phyloP scores from a whole-genome alignment of 2,329 filamentous ascomycete species.

The Fusarium virguliforme region DNA sequence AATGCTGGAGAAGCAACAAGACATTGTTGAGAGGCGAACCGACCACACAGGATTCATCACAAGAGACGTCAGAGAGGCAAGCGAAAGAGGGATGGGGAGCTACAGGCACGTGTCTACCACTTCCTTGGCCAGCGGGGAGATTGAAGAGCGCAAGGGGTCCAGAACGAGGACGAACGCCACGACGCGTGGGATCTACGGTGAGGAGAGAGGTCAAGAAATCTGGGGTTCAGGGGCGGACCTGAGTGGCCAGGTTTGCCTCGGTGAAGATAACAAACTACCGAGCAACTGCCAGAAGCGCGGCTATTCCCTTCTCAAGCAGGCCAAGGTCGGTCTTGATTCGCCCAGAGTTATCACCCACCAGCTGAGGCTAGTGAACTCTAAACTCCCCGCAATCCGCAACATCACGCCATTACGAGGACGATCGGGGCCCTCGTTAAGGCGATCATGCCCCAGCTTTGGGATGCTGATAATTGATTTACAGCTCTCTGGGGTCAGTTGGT shows the following conservation, averaged over 20 bases:
- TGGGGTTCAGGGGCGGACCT: conserved; percentile 2
- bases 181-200: conserved; percentile 10
- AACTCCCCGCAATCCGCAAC: conserved; percentile 15
- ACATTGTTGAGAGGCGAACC: background rate
- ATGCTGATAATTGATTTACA: conserved; percentile 4
- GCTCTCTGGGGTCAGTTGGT: background rate
- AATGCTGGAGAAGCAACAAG: background rate
- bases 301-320: background rate
- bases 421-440: background rate
- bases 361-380: conserved; percentile 11
- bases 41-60: background rate
- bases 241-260: background rate
- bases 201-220: conserved; percentile 8
- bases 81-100: background rate
- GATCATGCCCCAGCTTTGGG: background rate
- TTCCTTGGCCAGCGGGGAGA: background rate
- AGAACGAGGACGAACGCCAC: conserved; percentile 1
- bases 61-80: background rate
- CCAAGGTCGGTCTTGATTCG: background rate
- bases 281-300: background rate
- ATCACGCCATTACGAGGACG: conserved; percentile 4
- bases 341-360: background rate
- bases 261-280: conserved; percentile 18
- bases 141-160: conserved; percentile 2
- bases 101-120: conserved; percentile 1